Conservation (phyloP, 257 asterid genomes). For the Solanum etuberosum region DNA sequence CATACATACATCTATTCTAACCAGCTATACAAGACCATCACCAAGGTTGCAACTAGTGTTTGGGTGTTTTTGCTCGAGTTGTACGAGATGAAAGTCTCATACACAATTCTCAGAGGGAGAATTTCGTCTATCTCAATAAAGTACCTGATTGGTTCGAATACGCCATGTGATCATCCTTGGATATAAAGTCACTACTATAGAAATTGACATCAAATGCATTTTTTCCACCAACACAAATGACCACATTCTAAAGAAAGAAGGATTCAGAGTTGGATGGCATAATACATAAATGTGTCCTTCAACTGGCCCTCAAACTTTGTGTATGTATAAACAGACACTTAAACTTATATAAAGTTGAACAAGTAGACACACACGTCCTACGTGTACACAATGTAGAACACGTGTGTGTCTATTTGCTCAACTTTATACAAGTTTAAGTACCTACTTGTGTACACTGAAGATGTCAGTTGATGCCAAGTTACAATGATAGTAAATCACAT, state of each 20-base stretch:
- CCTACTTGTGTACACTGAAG: too few relatives aligned
- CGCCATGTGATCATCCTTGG: not conserved
- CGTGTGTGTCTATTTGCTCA: too few relatives aligned
- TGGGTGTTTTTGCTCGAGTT: not conserved
- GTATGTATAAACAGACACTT: too few relatives aligned
- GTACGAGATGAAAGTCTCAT: not conserved
- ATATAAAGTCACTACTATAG: not conserved
- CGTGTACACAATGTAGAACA: too few relatives aligned
- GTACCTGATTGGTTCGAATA: not conserved
- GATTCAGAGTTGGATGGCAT: not conserved
- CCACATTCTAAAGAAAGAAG: not conserved
- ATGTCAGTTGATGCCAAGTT: too few relatives aligned
- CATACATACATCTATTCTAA: not conserved
- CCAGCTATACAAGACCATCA: not conserved
- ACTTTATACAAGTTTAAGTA: too few relatives aligned
- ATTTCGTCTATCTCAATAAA: not conserved
- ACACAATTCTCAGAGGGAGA: not conserved
- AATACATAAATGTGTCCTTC: too few relatives aligned
- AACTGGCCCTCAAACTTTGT: too few relatives aligned
- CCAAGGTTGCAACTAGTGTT: not conserved
- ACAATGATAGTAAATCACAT: too few relatives aligned
- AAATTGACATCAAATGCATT: not conserved
- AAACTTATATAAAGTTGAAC: too few relatives aligned
- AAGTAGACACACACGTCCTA: too few relatives aligned
- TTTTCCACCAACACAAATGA: not conserved